Conservation (phyloP, 345 rosid genomes). For the Lumnitzera littorea region DNA sequence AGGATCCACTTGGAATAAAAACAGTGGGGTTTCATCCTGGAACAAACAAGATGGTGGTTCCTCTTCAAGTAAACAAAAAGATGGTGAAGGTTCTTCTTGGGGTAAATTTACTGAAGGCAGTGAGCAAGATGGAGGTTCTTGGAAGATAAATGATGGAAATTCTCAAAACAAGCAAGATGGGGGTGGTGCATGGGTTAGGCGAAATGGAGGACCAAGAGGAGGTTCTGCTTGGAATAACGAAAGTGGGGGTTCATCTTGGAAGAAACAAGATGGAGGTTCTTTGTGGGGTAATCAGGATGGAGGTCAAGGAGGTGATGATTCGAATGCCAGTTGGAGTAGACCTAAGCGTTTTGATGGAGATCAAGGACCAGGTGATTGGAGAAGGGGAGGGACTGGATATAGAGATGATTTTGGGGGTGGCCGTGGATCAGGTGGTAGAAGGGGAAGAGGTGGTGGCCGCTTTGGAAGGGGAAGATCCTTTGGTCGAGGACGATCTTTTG, state of each 20-base stretch:
- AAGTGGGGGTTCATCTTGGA: constrained; percentile 10
- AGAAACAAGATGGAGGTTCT: constrained; percentile 3
- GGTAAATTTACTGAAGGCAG: constrained; percentile 6
- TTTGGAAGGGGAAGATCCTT: constrained; percentile 26
- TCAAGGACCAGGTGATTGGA: constrained; percentile 16
- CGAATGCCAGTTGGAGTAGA: not conserved
- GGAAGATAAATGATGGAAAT: constrained; percentile 2
- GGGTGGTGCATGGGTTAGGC: too few relatives aligned
- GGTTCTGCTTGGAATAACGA: too few relatives aligned
- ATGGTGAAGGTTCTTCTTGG: constrained; percentile 16
- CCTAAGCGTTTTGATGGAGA: constrained; percentile 5
- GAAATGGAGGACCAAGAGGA: not conserved
- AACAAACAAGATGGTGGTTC: constrained; percentile 6
- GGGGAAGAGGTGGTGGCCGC: constrained; percentile 29
- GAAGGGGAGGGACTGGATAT: constrained; percentile 5
- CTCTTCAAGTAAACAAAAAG: constrained; percentile 10
- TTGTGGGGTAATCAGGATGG: not conserved
- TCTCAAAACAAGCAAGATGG: not conserved
- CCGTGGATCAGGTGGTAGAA: constrained; percentile 27
- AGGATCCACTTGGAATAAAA: not conserved
- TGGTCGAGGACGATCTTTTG: constrained; percentile 20
- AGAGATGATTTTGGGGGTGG: constrained; percentile 18
- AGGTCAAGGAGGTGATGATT: not conserved
- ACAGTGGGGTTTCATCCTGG: constrained; percentile 15
- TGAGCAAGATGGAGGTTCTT: constrained; percentile 8